Evolutionary conservation across 1,284 basidiomycete genomes (phyloP).

Genomic region (Earliella scabrosa): DNA sequence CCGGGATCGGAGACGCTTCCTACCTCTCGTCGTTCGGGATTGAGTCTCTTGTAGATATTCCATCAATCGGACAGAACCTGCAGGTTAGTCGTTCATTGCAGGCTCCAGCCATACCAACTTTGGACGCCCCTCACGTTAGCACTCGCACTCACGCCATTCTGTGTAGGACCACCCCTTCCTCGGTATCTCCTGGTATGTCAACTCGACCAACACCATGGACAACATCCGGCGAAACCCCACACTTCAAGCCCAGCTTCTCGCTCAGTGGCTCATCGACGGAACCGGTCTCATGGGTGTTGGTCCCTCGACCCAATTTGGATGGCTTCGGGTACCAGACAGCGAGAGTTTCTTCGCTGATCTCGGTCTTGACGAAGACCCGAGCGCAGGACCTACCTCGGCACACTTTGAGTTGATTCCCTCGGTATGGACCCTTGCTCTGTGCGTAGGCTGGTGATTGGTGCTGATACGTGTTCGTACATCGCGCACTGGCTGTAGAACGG

Average conservation of each 20-base stretch:
- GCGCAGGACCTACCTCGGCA: slow-evolving; percentile 18
- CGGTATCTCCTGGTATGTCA: slow-evolving; percentile 19
- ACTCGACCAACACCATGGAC: slow-evolving; percentile 24
- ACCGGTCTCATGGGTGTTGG: too few species aligned
- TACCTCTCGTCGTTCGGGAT: slow-evolving; percentile 38
- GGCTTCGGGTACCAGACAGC: too few species aligned
- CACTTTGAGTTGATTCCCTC: slow-evolving; percentile 23
- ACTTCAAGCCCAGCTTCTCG: slow-evolving; percentile 3
- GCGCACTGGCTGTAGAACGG: too few species aligned
- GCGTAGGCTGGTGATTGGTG: too few species aligned
- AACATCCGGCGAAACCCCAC: slow-evolving; percentile 13
- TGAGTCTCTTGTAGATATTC: slow-evolving; percentile 34
- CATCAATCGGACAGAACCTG: slow-evolving; percentile 45
- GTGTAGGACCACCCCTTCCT: slow-evolving; percentile 34
- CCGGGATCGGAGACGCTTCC: slow-evolving; percentile 43
- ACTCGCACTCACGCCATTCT: background rate
- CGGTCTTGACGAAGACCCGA: slow-evolving; percentile 9
- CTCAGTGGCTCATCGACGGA: background rate
- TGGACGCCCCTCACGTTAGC: background rate
- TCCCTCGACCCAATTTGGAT: too few species aligned
- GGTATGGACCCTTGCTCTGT: background rate
- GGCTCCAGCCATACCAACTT: too few species aligned
- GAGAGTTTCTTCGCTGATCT: too few species aligned
- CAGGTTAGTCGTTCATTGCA: slow-evolving; percentile 21
- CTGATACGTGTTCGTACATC: too few species aligned